Evolutionary conservation across 345 rosid genomes (phyloP), one percentile per base, ranked within the genome.

Genomic region (Conringia planisiliqua): DNA sequence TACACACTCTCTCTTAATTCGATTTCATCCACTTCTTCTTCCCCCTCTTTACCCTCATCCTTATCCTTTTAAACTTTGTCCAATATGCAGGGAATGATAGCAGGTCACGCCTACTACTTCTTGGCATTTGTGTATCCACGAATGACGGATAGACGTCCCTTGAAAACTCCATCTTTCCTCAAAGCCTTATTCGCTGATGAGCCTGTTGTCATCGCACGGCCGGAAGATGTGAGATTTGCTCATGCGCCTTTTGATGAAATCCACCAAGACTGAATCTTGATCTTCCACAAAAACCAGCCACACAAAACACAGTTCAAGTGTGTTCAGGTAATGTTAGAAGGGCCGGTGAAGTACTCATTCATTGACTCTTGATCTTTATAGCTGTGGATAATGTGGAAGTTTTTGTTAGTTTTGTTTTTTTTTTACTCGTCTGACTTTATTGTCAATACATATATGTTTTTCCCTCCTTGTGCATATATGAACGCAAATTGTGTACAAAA

Each of bases 41-140:
- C n/a, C 1, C 35, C 12, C 60, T 60, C 35, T 54, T 26, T 55
- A 52, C 13, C 1, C 55, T 13, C 18, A 66, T 40, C 20, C 4
- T 36, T 14, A 16, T 39, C 24, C 42, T 44, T 22, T 22, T 71
- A 5, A 60, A 20, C 12, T 54, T 35, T 55, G 29, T 59, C 60
- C 63, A 27, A 67, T 51, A 16, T 66, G 24, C 90, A 95, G 99
- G 99, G 99, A 70, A 95, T 95, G 98, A 86, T 92, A 73, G 94
- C 98, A 0, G 98, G 99, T n/a, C 99, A 95, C 36, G 96, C 97
- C 10, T 95, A 95, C 86, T 95, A 95, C 79, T 95, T 95, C 76
- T 90, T 95, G 4, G 98, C 90, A 35, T 97, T 90, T 27, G 98
- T 95, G 47, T 92, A 92, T 76, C 99, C 99, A 4, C 69, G 85